A percentile compares a stretch with the other conserved stretches of the same genome.
These are phyloP conservation scores for Cryphonectria radicalis DNA, from an alignment of 2,329 filamentous ascomycete species.

Conservation along the genomic window DNA sequence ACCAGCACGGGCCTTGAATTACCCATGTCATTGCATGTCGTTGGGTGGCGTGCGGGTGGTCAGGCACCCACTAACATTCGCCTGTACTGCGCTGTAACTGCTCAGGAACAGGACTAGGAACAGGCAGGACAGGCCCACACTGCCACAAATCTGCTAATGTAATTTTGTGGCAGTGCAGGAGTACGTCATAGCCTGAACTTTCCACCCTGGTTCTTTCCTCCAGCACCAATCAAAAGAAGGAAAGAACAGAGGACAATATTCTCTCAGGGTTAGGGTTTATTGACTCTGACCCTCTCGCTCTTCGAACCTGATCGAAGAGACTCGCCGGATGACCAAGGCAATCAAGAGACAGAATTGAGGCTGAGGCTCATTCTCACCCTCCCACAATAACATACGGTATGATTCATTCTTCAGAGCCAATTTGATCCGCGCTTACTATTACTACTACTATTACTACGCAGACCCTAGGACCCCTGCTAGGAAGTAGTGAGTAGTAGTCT, in stretches of 20 bases:
- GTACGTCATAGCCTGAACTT: background rate
- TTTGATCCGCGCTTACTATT: background rate
- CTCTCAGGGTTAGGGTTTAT: background rate
- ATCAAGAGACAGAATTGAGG: background rate
- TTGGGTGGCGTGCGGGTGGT: background rate
- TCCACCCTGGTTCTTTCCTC: background rate
- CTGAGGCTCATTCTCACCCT: background rate
- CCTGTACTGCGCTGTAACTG: background rate
- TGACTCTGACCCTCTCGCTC: background rate
- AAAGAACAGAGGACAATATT: background rate
- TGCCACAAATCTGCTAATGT: background rate
- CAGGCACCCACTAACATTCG: background rate
- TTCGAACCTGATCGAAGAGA: background rate
- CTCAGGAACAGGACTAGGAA: background rate
- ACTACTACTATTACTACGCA: background rate
- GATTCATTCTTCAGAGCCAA: background rate
- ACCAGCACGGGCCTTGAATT: background rate
- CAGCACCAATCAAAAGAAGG: background rate
- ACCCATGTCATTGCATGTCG: background rate
- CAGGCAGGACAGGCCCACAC: background rate
- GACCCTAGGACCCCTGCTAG: background rate
- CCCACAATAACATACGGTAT: background rate
- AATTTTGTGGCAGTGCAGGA: background rate
- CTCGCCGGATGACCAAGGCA: constrained; percentile 8
- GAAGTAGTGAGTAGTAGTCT: background rate